Conservation (phyloP, 371 early-diverging fungal genomes). For the Mucor circinelloides region DNA sequence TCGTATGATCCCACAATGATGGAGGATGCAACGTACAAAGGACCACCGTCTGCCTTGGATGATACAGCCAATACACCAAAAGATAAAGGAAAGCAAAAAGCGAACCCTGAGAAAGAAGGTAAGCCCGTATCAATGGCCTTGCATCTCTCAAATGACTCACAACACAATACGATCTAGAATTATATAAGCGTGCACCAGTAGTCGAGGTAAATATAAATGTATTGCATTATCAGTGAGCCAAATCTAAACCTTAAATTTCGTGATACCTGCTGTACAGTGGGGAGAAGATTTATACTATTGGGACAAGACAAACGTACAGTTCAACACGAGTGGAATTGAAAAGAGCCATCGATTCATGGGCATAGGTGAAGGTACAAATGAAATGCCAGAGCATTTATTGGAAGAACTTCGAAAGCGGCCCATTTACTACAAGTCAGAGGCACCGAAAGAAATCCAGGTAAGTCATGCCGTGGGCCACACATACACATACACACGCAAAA, state of each 20-base stretch:
- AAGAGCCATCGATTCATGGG: conserved; percentile 69
- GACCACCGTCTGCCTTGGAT: conserved; percentile 9
- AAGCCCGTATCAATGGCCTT: not conserved
- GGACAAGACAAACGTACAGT: conserved; percentile 63
- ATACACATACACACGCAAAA: not conserved
- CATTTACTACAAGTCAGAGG: conserved; percentile 46
- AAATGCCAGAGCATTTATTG: conserved; percentile 56
- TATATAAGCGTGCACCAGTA: conserved; percentile 64
- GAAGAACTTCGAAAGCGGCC: conserved; percentile 56
- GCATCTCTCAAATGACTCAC: not conserved
- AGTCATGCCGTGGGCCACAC: not conserved
- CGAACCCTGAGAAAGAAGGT: conserved; percentile 34
- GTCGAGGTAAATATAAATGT: conserved; percentile 42
- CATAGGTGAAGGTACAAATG: conserved; percentile 62
- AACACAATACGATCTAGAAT: conserved; percentile 19
- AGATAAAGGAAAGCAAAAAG: conserved; percentile 31
- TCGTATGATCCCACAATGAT: conserved; percentile 50
- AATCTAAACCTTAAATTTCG: not conserved
- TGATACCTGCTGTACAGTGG: conserved; percentile 34
- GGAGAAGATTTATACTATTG: conserved; percentile 74
- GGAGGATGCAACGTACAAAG: conserved; percentile 50
- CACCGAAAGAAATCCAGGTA: conserved; percentile 50
- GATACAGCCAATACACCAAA: not conserved
- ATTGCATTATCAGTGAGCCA: not conserved
- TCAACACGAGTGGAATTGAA: conserved; percentile 69